These are phyloP conservation scores for Galerina marginata DNA, from an alignment of 768 basidiomycete genomes.

Conservation along the genomic window DNA sequence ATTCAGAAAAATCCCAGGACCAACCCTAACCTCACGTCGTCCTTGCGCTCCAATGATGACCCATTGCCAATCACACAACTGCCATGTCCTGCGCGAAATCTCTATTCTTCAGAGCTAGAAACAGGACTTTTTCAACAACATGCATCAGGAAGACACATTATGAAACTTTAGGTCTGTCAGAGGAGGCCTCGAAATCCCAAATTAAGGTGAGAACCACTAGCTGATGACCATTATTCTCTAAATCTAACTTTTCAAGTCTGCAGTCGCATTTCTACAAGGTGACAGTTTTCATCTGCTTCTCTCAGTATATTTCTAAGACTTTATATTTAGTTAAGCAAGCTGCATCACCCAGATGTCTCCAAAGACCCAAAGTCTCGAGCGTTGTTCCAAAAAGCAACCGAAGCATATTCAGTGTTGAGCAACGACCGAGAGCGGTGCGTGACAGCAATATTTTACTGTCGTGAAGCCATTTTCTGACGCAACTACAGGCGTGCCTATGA, in stretches of 20 bases:
- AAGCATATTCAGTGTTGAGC: conserved; percentile 50
- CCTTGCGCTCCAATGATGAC: background rate
- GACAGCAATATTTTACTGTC: background rate
- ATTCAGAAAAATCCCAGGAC: too few relatives aligned
- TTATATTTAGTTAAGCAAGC: conserved; percentile 44
- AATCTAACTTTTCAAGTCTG: conserved; percentile 3
- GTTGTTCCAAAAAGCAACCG: conserved; percentile 44
- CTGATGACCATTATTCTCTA: background rate
- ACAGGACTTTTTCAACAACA: conserved; percentile 14
- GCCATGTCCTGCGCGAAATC: background rate
- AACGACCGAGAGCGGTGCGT: conserved; percentile 49
- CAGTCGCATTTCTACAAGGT: conserved; percentile 31
- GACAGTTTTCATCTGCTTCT: background rate
- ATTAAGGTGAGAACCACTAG: conserved; percentile 21
- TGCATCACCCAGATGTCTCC: conserved; percentile 55
- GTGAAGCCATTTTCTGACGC: background rate
- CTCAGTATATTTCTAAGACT: background rate
- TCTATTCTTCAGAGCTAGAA: background rate
- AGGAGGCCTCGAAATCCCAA: conserved; percentile 25
- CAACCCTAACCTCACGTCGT: conserved; percentile 6
- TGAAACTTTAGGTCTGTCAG: conserved; percentile 22
- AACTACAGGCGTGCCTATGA: conserved; percentile 48
- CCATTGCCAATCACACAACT: background rate
- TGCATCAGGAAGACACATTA: conserved; percentile 20
- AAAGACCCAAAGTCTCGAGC: conserved; percentile 45